These are phyloP conservation scores for Gastrolobium villosum DNA, from an alignment of 306 rosid genomes.

Conservation along the genomic window DNA sequence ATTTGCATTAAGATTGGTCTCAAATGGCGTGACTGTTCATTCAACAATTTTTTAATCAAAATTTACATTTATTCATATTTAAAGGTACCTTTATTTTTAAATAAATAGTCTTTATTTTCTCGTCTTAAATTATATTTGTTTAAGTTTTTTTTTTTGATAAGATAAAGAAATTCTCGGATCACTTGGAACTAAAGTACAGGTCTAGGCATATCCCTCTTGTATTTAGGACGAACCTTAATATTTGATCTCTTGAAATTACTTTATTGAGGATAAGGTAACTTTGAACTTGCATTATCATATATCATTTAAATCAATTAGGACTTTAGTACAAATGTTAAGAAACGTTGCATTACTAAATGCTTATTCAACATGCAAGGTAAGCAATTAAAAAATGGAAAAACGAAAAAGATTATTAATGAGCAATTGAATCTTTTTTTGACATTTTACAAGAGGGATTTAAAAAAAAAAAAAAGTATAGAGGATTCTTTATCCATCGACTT, in stretches of 20 bases:
- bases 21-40: background rate
- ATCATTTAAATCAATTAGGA: background rate
- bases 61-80: background rate
- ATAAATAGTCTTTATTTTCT: background rate
- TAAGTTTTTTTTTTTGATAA: background rate
- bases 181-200: background rate
- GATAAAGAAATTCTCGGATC: background rate
- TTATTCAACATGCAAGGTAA: background rate
- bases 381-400: background rate
- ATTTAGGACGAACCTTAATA: background rate
- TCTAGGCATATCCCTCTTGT: background rate
- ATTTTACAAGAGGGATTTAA: no score
- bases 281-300: background rate
- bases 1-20: background rate
- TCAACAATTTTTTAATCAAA: background rate
- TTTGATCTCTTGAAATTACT: background rate
- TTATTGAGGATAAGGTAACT: background rate
- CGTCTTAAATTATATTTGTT: background rate
- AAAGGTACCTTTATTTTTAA: background rate
- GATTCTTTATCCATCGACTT: no score
- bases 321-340: background rate
- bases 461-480: no score
- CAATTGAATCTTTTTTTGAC: no score
- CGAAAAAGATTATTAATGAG: background rate
- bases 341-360: background rate